phyloP scores from a whole-genome alignment of 768 basidiomycete genomes.

The Tremella mesenterica region DNA sequence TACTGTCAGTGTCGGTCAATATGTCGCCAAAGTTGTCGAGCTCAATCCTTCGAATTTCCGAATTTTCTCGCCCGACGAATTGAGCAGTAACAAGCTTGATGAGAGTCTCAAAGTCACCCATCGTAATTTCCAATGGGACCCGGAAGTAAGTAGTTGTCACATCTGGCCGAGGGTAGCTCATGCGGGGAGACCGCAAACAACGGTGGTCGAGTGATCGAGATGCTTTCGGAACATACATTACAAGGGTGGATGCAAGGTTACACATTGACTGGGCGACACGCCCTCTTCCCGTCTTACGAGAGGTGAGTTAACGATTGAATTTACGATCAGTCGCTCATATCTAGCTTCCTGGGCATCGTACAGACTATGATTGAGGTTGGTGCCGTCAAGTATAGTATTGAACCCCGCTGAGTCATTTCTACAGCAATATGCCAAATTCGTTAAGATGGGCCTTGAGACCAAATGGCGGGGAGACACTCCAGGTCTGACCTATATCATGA shows the following conservation, averaged over 20 bases:
- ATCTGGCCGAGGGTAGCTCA: neutral
- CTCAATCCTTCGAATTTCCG: constrained; percentile 72
- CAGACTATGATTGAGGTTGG: constrained; percentile 60
- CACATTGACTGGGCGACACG: constrained; percentile 68
- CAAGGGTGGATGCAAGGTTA: constrained; percentile 74
- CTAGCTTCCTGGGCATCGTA: constrained; percentile 69
- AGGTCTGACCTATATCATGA: constrained; percentile 61
- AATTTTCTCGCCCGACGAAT: constrained; percentile 84
- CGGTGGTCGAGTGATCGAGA: constrained; percentile 78
- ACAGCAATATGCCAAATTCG: constrained; percentile 67
- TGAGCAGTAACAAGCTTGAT: constrained; percentile 80
- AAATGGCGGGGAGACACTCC: constrained; percentile 54
- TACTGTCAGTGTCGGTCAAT: constrained; percentile 42
- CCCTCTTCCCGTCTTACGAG: constrained; percentile 82
- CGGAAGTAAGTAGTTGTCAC: constrained; percentile 24
- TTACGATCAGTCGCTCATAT: neutral
- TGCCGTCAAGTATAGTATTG: too few species aligned
- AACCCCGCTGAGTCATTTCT: neutral
- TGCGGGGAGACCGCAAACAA: constrained; percentile 52
- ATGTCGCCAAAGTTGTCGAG: constrained; percentile 46
- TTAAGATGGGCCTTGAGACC: constrained; percentile 63
- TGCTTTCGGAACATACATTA: constrained; percentile 50
- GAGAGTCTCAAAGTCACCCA: constrained; percentile 56
- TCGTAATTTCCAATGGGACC: constrained; percentile 83
- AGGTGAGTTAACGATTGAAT: constrained; percentile 43